phyloP scores from a whole-genome alignment of 805 yeast genomes.

The Starmerella bombi region DNA sequence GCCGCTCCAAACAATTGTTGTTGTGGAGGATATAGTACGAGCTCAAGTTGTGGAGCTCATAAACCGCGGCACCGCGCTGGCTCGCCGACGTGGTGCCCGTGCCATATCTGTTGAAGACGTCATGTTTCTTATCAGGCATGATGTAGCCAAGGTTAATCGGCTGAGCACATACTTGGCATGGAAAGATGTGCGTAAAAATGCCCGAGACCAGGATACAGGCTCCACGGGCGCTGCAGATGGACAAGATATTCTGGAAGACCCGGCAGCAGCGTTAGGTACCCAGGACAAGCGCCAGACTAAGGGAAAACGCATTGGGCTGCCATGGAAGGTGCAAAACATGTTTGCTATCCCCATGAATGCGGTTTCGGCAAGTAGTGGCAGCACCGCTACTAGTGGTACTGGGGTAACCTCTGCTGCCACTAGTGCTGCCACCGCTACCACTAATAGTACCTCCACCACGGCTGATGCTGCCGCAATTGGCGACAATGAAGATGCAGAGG shows the following conservation, averaged over 20 bases:
- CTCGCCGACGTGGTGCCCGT: conserved; percentile 66
- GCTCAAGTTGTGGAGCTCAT: conserved; percentile 84
- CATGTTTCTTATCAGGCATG: conserved; percentile 82
- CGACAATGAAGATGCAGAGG: conserved; percentile 39
- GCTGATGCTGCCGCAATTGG: background rate
- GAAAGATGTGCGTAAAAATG: conserved; percentile 89
- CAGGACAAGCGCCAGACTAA: conserved; percentile 28
- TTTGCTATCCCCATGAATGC: conserved; percentile 40
- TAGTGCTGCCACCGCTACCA: background rate
- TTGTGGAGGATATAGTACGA: conserved; percentile 87
- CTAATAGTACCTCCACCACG: background rate
- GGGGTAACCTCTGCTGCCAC: background rate
- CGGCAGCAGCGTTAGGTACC: conserved; percentile 28
- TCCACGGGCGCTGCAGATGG: conserved; percentile 36
- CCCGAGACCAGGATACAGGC: conserved; percentile 52
- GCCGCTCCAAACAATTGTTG: conserved; percentile 78
- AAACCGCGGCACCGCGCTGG: conserved; percentile 62
- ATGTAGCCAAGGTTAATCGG: conserved; percentile 84
- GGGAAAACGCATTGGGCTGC: conserved; percentile 61
- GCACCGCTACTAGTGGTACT: background rate
- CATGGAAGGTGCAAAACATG: conserved; percentile 94
- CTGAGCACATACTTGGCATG: conserved; percentile 83
- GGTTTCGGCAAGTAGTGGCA: background rate
- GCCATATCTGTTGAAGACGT: conserved; percentile 86
- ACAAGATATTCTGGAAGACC: conserved; percentile 39